phyloP scores from a whole-genome alignment of 2,329 filamentous ascomycete species.

The Colletotrichum tofieldiae region DNA sequence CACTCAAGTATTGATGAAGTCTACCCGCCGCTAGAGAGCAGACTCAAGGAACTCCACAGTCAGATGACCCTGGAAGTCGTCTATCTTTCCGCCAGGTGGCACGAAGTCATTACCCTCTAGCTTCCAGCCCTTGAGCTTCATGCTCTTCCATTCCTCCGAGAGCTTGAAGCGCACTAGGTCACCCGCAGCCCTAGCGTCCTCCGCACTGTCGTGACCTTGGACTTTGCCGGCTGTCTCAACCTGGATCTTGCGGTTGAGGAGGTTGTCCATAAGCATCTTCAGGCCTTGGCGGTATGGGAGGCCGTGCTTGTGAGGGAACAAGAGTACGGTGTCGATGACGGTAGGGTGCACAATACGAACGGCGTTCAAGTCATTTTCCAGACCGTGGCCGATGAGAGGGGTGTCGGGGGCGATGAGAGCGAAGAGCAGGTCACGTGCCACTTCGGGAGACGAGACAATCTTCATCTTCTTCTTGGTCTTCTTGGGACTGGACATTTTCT shows the following conservation, averaged over 20 bases:
- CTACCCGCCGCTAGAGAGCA: constrained; percentile 28
- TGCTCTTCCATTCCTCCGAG: constrained; percentile 76
- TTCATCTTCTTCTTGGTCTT: constrained; percentile 66
- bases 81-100: constrained; percentile 52
- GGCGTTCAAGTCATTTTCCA: constrained; percentile 95
- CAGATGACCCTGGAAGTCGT: constrained; percentile 46
- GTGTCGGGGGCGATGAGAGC: constrained; percentile 82
- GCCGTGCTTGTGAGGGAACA: constrained; percentile 85
- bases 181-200: constrained; percentile 91
- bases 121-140: constrained; percentile 79
- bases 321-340: constrained; percentile 87
- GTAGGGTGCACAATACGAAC: constrained; percentile 87
- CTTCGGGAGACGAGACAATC: constrained; percentile 82
- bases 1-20: neutral
- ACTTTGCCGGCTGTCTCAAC: constrained; percentile 67
- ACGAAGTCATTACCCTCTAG: constrained; percentile 66
- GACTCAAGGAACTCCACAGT: constrained; percentile 59
- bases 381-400: constrained; percentile 90
- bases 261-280: constrained; percentile 79
- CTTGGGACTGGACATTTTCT: constrained; percentile 43
- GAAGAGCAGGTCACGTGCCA: constrained; percentile 84
- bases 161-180: constrained; percentile 85
- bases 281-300: constrained; percentile 85
- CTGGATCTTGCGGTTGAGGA: constrained; percentile 85
- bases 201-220: constrained; percentile 89